Evolutionary conservation across 1,284 basidiomycete genomes (phyloP).

Genomic region (Ceratobasidium sp.): DNA sequence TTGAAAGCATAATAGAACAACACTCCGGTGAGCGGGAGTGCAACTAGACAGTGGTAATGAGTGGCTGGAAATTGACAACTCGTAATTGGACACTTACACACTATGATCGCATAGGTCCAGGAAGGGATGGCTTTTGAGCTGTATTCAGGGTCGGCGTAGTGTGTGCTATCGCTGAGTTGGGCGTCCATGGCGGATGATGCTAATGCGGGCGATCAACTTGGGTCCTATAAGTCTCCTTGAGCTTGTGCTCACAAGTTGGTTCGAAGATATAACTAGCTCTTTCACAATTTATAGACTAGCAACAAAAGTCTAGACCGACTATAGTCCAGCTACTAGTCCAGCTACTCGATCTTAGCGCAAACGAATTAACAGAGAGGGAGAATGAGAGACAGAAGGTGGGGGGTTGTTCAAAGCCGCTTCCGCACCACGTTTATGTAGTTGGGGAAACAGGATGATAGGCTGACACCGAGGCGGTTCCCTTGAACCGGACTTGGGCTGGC

Average conservation of each 20-base stretch:
- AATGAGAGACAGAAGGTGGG: slow-evolving; percentile 36
- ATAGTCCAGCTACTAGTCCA: slow-evolving; percentile 32
- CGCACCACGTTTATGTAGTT: slow-evolving; percentile 16
- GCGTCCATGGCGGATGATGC: slow-evolving; percentile 25
- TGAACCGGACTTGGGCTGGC: slow-evolving; percentile 17
- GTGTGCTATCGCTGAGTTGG: background rate
- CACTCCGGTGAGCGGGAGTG: slow-evolving; percentile 7
- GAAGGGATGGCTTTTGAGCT: background rate
- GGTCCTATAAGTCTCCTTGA: background rate
- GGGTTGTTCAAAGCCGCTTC: slow-evolving; percentile 9
- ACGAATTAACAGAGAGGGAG: background rate
- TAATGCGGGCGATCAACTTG: slow-evolving; percentile 7
- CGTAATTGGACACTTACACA: slow-evolving; percentile 8
- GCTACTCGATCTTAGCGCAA: slow-evolving; percentile 28
- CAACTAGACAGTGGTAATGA: slow-evolving; percentile 17
- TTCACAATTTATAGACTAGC: slow-evolving; percentile 33
- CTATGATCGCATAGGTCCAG: slow-evolving; percentile 14
- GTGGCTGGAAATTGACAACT: background rate
- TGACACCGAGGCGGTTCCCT: slow-evolving; percentile 17
- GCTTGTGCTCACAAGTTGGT: slow-evolving; percentile 14
- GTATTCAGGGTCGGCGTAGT: background rate
- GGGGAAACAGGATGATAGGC: slow-evolving; percentile 31
- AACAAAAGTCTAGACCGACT: slow-evolving; percentile 36
- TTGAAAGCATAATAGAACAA: background rate
- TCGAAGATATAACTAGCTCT: background rate